Base-by-base conservation (phyloP, 495 filamentous ascomycete species). In the Lophiostoma macrostomum region DNA sequence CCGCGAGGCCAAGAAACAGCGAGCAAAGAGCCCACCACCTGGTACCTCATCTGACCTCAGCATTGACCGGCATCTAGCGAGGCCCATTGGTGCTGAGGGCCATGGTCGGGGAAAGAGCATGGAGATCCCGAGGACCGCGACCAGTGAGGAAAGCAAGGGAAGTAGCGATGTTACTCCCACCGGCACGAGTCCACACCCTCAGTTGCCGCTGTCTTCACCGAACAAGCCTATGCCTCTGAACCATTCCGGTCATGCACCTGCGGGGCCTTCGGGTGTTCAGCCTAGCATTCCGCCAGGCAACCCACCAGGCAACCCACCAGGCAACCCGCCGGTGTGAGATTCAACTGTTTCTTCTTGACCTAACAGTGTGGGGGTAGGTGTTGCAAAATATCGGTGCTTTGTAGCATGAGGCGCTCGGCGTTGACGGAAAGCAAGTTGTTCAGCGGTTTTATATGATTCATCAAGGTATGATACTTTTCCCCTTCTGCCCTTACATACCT, bases 21-120 rank as follows among this genome's bases (percentile, higher is more conserved):
- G 79, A 13, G 73, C 78, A 13, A 78, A 78, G 57, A 83, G 77
- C 53, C 81, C 80, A n/a, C n/a, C n/a, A 10, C 72, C 70, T 22
- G 39, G 59, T 14, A 58, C 54, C 19, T 50, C 53, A 13, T 42
- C 48, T 19, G 66, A 69, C 32, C 44, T 67, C 49, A 22, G 14
- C 5, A 34, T 5, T 5, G 29, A 35, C 11, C 43, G 50, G 24
- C 25, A 20, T 23, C 36, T 63, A 3, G 23, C 20, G n/a, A 39
- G 25, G 39, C 54, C 58, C 4, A 29, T 23, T 1, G 64, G 12
- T 41, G 36, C 5, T 48, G 56, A 18, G 43, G 53, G n/a, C n/a
- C n/a, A n/a, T 13, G 54, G 47, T 18, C 23, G 61, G 19, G 64
- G 66, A 6, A 56, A 50, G 48, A 56, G 50, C 8, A 57, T 64